Evolutionary conservation across 208 protist genomes (phyloP), one percentile per base, ranked within the genome.

Genomic region (Trypanosomatidae sp.): DNA sequence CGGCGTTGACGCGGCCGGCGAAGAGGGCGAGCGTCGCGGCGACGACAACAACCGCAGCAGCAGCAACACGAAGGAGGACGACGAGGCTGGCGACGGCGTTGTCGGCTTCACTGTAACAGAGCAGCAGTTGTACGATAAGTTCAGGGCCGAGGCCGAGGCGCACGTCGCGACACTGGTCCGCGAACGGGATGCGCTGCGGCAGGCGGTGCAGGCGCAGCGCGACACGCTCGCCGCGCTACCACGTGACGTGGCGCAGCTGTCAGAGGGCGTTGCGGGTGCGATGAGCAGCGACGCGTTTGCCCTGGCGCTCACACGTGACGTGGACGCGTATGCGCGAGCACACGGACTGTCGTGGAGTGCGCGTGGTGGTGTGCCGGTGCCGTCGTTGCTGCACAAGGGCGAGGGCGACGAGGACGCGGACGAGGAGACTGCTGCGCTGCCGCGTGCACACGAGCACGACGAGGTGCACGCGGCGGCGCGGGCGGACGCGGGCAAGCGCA

Each of bases 211-310:
- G 15, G 43, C 39, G 2, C 73, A 91, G 43, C 53, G 49, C 11
- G 40, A 24, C 2, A 60, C 78, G n/a, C 53, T 84, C 30, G 28
- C 53, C 10, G 49, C 61, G 33, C 79, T 79, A 23, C 25, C 26
- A 0, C 57, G 44, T 18, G 82, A 91, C 46, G 43, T 83, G 5
- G 41, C 68, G 22, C 62, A 69, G 43, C 57, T 91, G 10, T 80
- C 76, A 19, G 41, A 61, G 13, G 67, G 66, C 5, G 48, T 46
- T 13, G 47, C 32, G 11, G 66, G 53, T 20, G 48, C 60, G 1
- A 24, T 66, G 30, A 67, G 32, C 7, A 59, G 64, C 32, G 73
- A 87, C 39, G 56, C 66, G 46, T 91, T 69, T 61, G 82, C 82
- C 15, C 40, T 84, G 15, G 30, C 66, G 43, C 74, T 91, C 26